Evolutionary conservation across 306 rosid genomes (phyloP), one percentile per base, ranked within the genome.

Genomic region (Argentina anserina): DNA sequence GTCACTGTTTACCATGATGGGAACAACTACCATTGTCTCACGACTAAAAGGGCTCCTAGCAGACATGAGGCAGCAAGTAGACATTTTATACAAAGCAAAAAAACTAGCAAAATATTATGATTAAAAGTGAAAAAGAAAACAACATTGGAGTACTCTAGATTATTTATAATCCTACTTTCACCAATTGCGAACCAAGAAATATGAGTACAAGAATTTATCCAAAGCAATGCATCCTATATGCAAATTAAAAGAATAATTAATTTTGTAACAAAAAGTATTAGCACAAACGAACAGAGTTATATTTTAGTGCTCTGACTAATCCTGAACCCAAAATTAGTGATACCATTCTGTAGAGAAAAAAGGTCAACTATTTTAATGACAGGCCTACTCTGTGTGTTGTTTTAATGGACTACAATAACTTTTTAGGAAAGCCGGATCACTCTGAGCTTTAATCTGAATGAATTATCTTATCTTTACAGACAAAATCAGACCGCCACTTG

Each of bases 1-100:
- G 73, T 61, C 58, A 65, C n/a, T 13, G 68, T 45, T 69, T 50
- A 69, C 28, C 45, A 47, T 21, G 12, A 58, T 29, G 39, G 67
- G 40, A 25, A 1, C 21, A 61, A 61, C 66, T 61, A 2, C 25
- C 66, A 33, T 17, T 33, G 66, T 61, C 42, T 33, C 25, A 33
- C 0, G 18, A 64, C 18, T 20, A n/a, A 12, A 33, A 33, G 13
- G n/a, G 14, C 36, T 18, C 67, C 18, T 34, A 33, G 41, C 50
- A 43, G 56, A 7, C 36, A 39, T 23, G 23, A n/a, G n/a, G n/a
- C n/a, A 17, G 26, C 45, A 25, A 40, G 4, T 41, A 65, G 1
- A 65, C 62, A 3, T 23, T 13, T 21, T 34, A n/a, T n/a, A n/a
- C n/a, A 7, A 39, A 39, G 58, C 39, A 60, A 15, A 14, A 31